Evolutionary conservation across 768 basidiomycete species (phyloP).

Genomic region (Favolaschia claudopus): DNA sequence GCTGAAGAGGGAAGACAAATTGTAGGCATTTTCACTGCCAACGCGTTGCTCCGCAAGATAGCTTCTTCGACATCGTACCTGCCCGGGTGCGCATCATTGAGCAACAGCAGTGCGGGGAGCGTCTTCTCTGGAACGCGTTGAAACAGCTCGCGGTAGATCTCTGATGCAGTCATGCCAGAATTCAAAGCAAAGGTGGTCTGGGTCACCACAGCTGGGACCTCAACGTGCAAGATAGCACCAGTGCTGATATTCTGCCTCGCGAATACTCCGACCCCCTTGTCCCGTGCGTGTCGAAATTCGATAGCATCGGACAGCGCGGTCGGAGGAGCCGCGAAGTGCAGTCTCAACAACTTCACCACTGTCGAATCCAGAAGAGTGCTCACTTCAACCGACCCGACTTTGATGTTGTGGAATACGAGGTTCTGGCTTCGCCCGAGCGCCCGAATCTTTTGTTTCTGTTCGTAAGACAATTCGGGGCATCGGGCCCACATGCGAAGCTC

Average conservation of each 20-base stretch:
- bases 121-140: conserved; percentile 11
- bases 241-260: conserved; percentile 12
- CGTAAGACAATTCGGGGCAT: no score
- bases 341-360: conserved; percentile 13
- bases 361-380: conserved; percentile 19
- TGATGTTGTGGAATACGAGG: conserved; percentile 24
- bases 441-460: no score
- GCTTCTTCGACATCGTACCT: conserved; percentile 17
- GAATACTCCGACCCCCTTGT: conserved; percentile 11
- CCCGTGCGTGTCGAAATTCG: conserved; percentile 12
- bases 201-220: conserved; percentile 12
- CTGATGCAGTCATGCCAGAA: conserved; percentile 13
- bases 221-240: conserved; percentile 17
- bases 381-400: conserved; percentile 14
- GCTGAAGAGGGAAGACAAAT: not conserved
- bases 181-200: conserved; percentile 24
- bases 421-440: conserved; percentile 14
- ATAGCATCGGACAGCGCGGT: conserved; percentile 12
- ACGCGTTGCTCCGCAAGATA: conserved; percentile 16
- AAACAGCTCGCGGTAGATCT: conserved; percentile 19
- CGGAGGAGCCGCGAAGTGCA: conserved; percentile 7
- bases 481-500: conserved; percentile 18
- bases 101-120: conserved; percentile 6
- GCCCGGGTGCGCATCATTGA: conserved; percentile 13
- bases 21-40: conserved; percentile 10